Evolutionary conservation across 176 grass and related monocot species (phyloP).

Genomic region (Phoenix roebelenii): DNA sequence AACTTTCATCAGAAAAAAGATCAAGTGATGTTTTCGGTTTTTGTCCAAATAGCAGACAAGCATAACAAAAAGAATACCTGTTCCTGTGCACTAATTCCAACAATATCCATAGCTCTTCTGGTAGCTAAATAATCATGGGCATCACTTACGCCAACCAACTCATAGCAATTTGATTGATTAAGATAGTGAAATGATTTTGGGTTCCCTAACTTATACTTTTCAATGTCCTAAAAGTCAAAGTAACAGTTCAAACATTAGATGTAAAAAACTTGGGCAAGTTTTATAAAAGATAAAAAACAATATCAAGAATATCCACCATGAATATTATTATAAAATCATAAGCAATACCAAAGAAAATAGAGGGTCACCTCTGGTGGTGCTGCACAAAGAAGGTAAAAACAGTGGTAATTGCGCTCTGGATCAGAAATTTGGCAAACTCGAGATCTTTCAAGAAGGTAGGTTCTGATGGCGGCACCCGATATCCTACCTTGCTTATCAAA

Average conservation of each 20-base stretch:
- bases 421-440: conserved; percentile 94
- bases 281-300: too few species aligned
- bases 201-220: conserved; percentile 85
- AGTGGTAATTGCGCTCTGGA: conserved; percentile 97
- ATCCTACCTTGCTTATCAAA: conserved; percentile 96
- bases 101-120: conserved; percentile 97
- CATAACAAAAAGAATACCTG: conserved; percentile 48
- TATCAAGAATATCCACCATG: too few species aligned
- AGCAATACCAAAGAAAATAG: conserved; percentile 19
- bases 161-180: conserved; percentile 98
- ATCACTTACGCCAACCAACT: conserved; percentile 90
- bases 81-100: conserved; percentile 87
- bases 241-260: too few species aligned
- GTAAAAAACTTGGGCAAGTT: too few species aligned
- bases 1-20: conserved; percentile 30
- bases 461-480: conserved; percentile 95
- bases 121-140: conserved; percentile 91
- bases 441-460: conserved; percentile 92
- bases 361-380: conserved; percentile 77
- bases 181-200: conserved; percentile 90
- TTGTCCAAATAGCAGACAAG: conserved; percentile 16
- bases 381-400: conserved; percentile 97
- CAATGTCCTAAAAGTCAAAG: conserved; percentile 39
- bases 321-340: neutral
- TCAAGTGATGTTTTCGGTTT: conserved; percentile 14